Evolutionary conservation across 352 stramenopile genomes (phyloP).

Genomic region (Globisporangium emineosum): DNA sequence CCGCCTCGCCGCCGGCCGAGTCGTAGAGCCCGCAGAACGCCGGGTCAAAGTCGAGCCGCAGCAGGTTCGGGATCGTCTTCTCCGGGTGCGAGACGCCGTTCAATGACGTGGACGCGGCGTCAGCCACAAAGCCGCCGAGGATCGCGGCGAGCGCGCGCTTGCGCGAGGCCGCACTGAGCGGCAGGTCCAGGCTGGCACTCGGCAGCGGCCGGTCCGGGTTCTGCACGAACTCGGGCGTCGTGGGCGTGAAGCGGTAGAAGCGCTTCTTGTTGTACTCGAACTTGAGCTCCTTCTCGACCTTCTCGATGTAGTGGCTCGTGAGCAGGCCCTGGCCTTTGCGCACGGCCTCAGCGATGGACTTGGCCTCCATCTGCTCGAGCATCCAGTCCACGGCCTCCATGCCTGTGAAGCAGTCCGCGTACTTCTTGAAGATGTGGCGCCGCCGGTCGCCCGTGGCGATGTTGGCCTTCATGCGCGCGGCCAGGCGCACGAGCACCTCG

Average conservation of each 20-base stretch:
- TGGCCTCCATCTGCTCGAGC: conserved; percentile 83
- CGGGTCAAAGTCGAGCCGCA: conserved; percentile 71
- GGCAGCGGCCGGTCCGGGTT: conserved; percentile 34
- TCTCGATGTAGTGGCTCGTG: conserved; percentile 69
- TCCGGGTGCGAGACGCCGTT: conserved; percentile 76
- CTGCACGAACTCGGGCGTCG: conserved; percentile 65
- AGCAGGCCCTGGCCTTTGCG: conserved; percentile 74
- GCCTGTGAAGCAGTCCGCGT: conserved; percentile 77
- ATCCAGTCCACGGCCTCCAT: conserved; percentile 87
- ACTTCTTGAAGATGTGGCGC: conserved; percentile 79
- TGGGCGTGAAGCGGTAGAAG: conserved; percentile 79
- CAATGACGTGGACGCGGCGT: conserved; percentile 72
- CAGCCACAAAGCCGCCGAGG: conserved; percentile 74
- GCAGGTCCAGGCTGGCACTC: conserved; percentile 60
- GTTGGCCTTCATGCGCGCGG: conserved; percentile 78
- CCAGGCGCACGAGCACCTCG: conserved; percentile 64
- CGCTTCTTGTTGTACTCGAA: conserved; percentile 83
- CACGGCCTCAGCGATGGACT: conserved; percentile 74
- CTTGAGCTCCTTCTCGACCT: conserved; percentile 80
- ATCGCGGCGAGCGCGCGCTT: conserved; percentile 61
- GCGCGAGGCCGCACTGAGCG: conserved; percentile 53
- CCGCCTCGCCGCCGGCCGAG: conserved; percentile 33
- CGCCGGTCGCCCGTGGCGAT: conserved; percentile 68
- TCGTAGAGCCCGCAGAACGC: conserved; percentile 73
- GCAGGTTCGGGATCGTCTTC: conserved; percentile 75